Base-by-base conservation (phyloP, 1,284 basidiomycete genomes). In the Coriolopsis trogii region DNA sequence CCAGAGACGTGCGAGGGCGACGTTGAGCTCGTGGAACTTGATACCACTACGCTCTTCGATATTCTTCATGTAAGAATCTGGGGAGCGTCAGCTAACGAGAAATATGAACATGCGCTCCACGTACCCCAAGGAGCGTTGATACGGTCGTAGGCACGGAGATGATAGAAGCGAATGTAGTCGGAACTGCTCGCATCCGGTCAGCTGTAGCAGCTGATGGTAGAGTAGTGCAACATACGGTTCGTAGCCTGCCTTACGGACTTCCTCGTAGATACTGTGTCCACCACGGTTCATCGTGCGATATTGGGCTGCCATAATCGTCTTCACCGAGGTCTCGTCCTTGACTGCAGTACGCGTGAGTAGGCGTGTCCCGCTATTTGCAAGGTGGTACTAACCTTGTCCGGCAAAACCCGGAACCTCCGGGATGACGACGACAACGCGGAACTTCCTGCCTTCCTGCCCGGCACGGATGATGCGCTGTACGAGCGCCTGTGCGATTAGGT, bases 271-370 rank as follows among this genome's bases (percentile, higher is more conserved):
- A 54, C 89, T 92, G 55, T 81, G 74, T 0, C 90, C 91, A 4
- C 93, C 94, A 28, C 93, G 82, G 66, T 93, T 94, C 59, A 98
- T 95, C 0, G 90, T 90, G 41, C 89, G 77, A 65, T 89, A 91
- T 64, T 91, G 89, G 1, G 81, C 89, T 3, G 83, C 89, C 83
- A 95, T 85, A 67, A 95, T 94, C 10, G 73, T 85, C 75, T 92
- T 90, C 56, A 94, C 63, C 7, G 87, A 75, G 16, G 77, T 70
- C 60, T 91, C 81, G 23, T 73, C 77, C 67, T 91, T 88, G 59
- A 97, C 79, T 66, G 93, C 82, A 6, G 1, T 36, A 16, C 21
- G 6, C 13, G 31, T 51, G 42, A 52, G 50, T 7, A 3, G 12
- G 28, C 3, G 3, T 23, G 6, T 1, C 13, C 2, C 8, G 3